These are phyloP conservation scores for Straminergon stramineum DNA, from an alignment of 225 moss, liverwort and hornwort species.

Conservation along the genomic window DNA sequence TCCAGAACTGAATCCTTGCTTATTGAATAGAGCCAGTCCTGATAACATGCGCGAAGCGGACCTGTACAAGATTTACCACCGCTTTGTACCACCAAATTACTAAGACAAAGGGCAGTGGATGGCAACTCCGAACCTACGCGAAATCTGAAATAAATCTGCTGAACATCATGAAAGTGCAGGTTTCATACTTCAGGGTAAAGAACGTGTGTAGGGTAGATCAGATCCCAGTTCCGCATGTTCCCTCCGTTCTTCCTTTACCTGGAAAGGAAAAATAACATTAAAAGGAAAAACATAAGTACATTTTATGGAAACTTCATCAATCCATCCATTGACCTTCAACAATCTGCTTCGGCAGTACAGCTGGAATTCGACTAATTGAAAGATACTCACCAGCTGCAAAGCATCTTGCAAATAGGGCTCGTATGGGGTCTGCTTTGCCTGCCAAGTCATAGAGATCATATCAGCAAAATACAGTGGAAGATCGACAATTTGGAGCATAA, in stretches of 20 bases:
- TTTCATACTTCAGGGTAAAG: conserved; percentile 37
- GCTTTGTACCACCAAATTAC: not conserved
- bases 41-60: not conserved
- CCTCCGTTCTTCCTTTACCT: conserved; percentile 72
- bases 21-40: not conserved
- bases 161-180: not conserved
- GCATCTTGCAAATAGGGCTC: conserved; percentile 61
- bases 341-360: not conserved
- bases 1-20: not conserved
- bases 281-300: not conserved
- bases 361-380: not conserved
- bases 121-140: not conserved
- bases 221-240: conserved; percentile 76
- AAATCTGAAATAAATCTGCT: not conserved
- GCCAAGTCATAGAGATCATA: not conserved
- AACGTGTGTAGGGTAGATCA: conserved; percentile 57
- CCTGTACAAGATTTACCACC: not conserved
- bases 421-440: conserved; percentile 66
- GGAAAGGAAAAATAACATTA: not conserved
- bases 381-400: conserved; percentile 42
- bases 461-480: not conserved
- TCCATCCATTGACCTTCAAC: not conserved
- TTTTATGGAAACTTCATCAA: not conserved
- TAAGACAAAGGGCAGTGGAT: not conserved
- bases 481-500: not conserved